These are phyloP conservation scores for Lasiosphaeria ovina DNA, from an alignment of 495 filamentous ascomycete species.

Conservation along the genomic window DNA sequence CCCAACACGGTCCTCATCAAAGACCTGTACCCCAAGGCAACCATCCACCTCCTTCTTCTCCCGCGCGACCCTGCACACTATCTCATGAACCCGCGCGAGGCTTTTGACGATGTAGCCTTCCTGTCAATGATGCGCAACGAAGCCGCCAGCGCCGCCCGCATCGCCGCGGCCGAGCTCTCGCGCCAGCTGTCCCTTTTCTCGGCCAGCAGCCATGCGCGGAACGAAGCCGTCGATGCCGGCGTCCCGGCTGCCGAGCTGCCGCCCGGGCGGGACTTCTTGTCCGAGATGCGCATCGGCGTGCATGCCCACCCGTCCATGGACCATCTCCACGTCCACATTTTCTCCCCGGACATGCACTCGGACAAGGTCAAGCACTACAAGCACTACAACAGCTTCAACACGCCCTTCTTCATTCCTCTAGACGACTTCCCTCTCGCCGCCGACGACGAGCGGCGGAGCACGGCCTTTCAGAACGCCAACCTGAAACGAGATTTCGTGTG, in stretches of 20 bases:
- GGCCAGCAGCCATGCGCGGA: slow-evolving; percentile 51
- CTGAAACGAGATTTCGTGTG: slow-evolving; percentile 65
- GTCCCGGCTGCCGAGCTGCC: slow-evolving; percentile 53
- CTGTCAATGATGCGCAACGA: slow-evolving; percentile 62
- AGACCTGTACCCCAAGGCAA: slow-evolving; percentile 82
- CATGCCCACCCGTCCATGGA: slow-evolving; percentile 91
- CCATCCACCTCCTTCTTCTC: slow-evolving; percentile 81
- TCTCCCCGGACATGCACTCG: slow-evolving; percentile 71
- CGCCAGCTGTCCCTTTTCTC: slow-evolving; percentile 66
- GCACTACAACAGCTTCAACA: slow-evolving; percentile 91
- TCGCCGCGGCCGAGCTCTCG: slow-evolving; percentile 75
- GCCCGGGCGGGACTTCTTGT: slow-evolving; percentile 70
- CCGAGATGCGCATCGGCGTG: slow-evolving; percentile 73
- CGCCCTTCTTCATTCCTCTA: slow-evolving; percentile 80
- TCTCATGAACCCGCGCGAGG: slow-evolving; percentile 71
- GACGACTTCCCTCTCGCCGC: slow-evolving; percentile 72
- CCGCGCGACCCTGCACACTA: slow-evolving; percentile 65
- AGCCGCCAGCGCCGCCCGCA: slow-evolving; percentile 54
- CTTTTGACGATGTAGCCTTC: slow-evolving; percentile 70
- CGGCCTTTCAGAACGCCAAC: slow-evolving; percentile 50
- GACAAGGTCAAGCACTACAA: slow-evolving; percentile 72
- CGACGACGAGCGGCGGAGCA: slow-evolving; percentile 59
- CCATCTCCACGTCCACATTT: slow-evolving; percentile 86
- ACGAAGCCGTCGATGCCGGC: slow-evolving; percentile 48
- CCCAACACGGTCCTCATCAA: slow-evolving; percentile 74